Base-by-base conservation (phyloP, 306 rosid species). In the Astragalus membranaceus region DNA sequence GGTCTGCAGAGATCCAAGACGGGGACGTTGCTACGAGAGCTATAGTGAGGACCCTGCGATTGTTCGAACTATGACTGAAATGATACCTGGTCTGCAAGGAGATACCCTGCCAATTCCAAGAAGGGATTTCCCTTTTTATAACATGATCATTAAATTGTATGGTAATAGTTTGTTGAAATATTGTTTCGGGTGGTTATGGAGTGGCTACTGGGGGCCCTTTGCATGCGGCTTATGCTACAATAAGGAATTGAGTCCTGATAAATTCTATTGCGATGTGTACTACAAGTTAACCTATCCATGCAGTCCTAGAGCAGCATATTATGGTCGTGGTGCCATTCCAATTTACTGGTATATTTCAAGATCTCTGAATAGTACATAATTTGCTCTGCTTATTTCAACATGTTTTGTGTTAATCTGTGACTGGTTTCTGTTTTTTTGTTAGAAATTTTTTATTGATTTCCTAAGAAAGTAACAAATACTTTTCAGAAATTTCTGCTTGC, bases 141-240 rank as follows among this genome's bases (percentile, higher is more conserved):
- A n/a, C 26, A 23, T 23, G 62, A 23, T 42, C 12, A 33, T 62
- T 0, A 44, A 48, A 56, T 56, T 66, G 47, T 43, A 3, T n/a
- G n/a, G 37, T 73, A 51, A 60, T 8, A 35, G 7, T 10, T 62
- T 62, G 1, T 44, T 42, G 75, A 59, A 56, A 76, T 64, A 29
- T 62, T 35, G n/a, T 70, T 80, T 51, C 85, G 89, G 98, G 98
- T 77, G 99, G 99, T 57, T 92, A 88, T 79, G 99, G 97, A 43
- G 99, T 94, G 76, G 96, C 96, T 16, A 91, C 99, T 0, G 99
- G 99, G 99, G 99, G 70, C 99, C 99, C 14, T 74, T 80, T n/a
- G 95, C 97, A 7, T 94, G 99, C 97, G 99, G 99, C 10, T 89
- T 94, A 66, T 94, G 99, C 82, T 94, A 86, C 80, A 94, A 87